Percentiles rank a stretch among this genome's conserved stretches.
Evolutionary conservation across 306 rosid genomes (phyloP).

Genomic region (Vachellia collinsii): DNA sequence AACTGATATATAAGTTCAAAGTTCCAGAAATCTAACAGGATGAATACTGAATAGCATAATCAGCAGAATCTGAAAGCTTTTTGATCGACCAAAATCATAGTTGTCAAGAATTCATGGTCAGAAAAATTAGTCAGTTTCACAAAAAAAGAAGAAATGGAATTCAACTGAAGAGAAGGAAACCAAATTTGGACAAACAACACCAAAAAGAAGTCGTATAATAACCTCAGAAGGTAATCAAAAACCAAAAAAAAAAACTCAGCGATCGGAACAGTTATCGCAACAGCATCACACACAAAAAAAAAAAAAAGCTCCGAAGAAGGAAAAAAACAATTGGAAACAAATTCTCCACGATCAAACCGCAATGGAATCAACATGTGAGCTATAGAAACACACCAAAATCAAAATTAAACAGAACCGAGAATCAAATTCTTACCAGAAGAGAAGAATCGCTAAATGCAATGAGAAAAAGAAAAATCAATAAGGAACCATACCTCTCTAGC

Average conservation of each 20-base stretch:
- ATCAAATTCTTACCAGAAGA: no score
- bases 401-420: no score
- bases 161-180: background rate
- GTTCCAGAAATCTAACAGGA: constrained; percentile 17
- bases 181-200: background rate
- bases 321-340: no score
- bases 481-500: no score
- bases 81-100: constrained; percentile 12
- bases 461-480: no score
- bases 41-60: background rate
- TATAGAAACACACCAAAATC: no score
- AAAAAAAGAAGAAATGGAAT: background rate
- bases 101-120: background rate
- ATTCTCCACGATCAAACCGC: no score
- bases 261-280: background rate
- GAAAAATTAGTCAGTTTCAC: constrained; percentile 11
- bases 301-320: no score
- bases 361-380: no score
- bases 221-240: background rate
- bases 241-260: background rate
- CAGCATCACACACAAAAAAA: no score
- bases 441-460: no score
- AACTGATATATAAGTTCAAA: background rate
- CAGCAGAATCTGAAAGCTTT: background rate
- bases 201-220: background rate